Base-by-base conservation (phyloP, 164 flowering plant genomes). In the Protea cynaroides region DNA sequence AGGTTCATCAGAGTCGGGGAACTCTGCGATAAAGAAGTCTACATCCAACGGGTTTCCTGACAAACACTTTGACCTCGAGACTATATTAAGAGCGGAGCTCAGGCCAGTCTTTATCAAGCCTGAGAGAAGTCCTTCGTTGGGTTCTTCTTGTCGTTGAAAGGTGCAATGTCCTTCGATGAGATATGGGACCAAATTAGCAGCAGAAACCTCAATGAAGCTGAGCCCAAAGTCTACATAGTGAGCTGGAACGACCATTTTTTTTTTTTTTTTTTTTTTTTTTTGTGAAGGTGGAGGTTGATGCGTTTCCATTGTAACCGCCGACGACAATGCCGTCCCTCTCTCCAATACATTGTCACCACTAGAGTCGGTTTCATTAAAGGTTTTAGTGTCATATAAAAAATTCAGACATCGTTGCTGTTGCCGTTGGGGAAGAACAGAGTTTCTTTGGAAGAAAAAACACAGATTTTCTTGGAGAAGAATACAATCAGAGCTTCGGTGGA, bases 211-310 rank as follows among this genome's bases (percentile, higher is more conserved):
- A 58, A 47, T 0, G 63, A 47, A 7, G 12, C 40, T 3, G 69
- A 74, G 38, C 67, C 72, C 1, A 59, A 59, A 23, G 67, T 83
- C 1, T 88, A 86, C 49, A 86, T 88, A 3, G 79, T 88, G 29
- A 82, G 95, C 44, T 88, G 95, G 95, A 86, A 86, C 38, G 91
- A n/a, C 86, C 65, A n/a, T n/a, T n/a, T n/a, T n/a, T n/a, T n/a
- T n/a, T n/a, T n/a, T n/a, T n/a, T n/a, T n/a, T n/a, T n/a, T 91
- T 86, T 72, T 88, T 88, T 73, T 86, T 84, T 21, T 80, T 86
- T 65, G 49, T 88, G 78, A 84, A 79, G 74, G 80, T 73, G 1
- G 88, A 82, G 11, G 58, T 40, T 0, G 66, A 79, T 59, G 86
- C 80, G 7, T 81, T n/a, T n/a, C n/a, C n/a, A n/a, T n/a, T n/a